Base-by-base conservation (phyloP, 371 early-diverging fungal species). In the Lichtheimia corymbifera region DNA sequence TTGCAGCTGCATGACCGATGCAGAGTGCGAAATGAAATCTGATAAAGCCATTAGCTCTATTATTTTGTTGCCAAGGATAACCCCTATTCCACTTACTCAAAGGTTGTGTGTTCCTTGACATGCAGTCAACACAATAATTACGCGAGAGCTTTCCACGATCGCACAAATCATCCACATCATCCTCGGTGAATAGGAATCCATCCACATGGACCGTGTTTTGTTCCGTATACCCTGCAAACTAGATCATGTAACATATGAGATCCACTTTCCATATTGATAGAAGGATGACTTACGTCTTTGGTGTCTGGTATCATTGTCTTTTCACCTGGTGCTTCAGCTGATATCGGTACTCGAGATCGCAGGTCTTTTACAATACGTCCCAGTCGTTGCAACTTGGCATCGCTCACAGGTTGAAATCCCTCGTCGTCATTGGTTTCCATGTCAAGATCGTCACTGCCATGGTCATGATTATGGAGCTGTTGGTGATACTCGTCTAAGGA, bases 11-110 rank as follows among this genome's bases (percentile, higher is more conserved):
- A 86, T 66, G 0, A 81, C 83, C 0, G 86, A 79, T 3, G 86
- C 83, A 28, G 87, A 86, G 59, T 88, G 88, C 2, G 87, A 85
- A 54, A 88, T 86, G 52, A 88, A 88, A 52, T 88, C 85, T 77
- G 49, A 4, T 9, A 5, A 14, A 2, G 18, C n/a, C 40, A 12
- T 47, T 0, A 14, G 25, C 15, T 17, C 44, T 43, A 18, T 2
- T 17, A 17, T 0, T 1, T 5, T 7, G 7, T 47, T 2, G 12
- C 47, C 11, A n/a, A 14, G n/a, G n/a, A n/a, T n/a, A n/a, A n/a
- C n/a, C n/a, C n/a, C n/a, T n/a, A n/a, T n/a, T n/a, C 14, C 14
- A 53, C 70, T 58, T 72, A 79, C 82, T 77, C 53, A 80, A 61
- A 24, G 84, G 84, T 14, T 73, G 67, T 0, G 76, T 77, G 17